phyloP scores from a whole-genome alignment of 1,284 basidiomycete genomes.

The Exobasidium cylindrosporum region DNA sequence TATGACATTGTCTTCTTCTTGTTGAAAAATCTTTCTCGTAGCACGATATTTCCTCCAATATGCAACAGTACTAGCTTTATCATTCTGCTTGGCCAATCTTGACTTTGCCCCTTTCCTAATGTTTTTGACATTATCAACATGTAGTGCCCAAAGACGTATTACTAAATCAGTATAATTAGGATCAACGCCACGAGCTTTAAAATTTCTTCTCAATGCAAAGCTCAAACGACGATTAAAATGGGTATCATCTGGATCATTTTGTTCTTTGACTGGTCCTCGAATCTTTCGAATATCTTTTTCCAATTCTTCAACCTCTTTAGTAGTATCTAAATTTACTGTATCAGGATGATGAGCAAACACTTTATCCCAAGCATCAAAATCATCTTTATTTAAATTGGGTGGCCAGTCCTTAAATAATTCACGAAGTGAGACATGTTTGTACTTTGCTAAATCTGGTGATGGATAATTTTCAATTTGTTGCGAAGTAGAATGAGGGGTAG shows the following conservation, averaged over 20 bases:
- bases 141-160: neutral
- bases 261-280: neutral
- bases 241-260: no score
- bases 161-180: neutral
- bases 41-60: no score
- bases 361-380: neutral
- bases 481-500: no score
- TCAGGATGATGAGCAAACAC: neutral
- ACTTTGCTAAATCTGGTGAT: no score
- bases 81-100: neutral
- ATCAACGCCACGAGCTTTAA: neutral
- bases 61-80: neutral
- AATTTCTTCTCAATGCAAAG: neutral
- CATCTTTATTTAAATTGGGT: no score
- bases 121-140: neutral
- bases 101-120: neutral
- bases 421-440: no score
- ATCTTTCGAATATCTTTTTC: neutral
- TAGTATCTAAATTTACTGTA: neutral
- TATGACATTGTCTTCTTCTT: no score
- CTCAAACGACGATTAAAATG: neutral
- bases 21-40: no score
- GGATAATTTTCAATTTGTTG: no score
- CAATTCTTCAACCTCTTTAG: neutral
- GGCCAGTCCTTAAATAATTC: no score